These are phyloP conservation scores for Chrysoporthe austroafricana DNA, from an alignment of 2,329 filamentous ascomycete species.

Conservation along the genomic window DNA sequence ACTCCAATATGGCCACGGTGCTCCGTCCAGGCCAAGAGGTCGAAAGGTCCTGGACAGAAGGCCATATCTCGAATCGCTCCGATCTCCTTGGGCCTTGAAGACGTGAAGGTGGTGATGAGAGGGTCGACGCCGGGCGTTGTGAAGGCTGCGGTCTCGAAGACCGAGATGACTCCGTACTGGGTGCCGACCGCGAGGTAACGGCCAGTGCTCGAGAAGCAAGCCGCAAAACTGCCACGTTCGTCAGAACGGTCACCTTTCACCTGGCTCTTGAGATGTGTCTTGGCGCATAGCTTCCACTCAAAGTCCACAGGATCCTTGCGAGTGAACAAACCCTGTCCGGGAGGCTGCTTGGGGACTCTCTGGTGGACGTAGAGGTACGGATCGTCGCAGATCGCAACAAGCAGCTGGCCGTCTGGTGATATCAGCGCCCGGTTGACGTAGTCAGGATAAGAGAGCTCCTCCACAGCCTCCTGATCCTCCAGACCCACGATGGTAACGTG, in stretches of 20 bases:
- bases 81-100: constrained; percentile 71
- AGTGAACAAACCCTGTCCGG: constrained; percentile 31
- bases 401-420: constrained; percentile 80
- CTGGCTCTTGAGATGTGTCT: constrained; percentile 63
- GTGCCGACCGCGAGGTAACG: constrained; percentile 75
- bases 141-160: constrained; percentile 66
- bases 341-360: constrained; percentile 47
- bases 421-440: constrained; percentile 94
- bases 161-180: constrained; percentile 77
- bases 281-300: constrained; percentile 56
- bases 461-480: constrained; percentile 64
- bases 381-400: constrained; percentile 87
- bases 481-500: constrained; percentile 85
- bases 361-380: constrained; percentile 84
- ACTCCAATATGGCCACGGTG: constrained; percentile 77
- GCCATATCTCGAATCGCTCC: constrained; percentile 90
- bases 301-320: constrained; percentile 39
- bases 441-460: constrained; percentile 75
- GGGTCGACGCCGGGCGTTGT: constrained; percentile 54
- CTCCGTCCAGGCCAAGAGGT: constrained; percentile 92
- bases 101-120: constrained; percentile 75
- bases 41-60: constrained; percentile 88
- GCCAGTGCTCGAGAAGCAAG: constrained; percentile 75
- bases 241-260: constrained; percentile 56
- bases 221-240: constrained; percentile 73